phyloP scores from a whole-genome alignment of 169 alveolate genomes.

The Besnoitia besnoiti region DNA sequence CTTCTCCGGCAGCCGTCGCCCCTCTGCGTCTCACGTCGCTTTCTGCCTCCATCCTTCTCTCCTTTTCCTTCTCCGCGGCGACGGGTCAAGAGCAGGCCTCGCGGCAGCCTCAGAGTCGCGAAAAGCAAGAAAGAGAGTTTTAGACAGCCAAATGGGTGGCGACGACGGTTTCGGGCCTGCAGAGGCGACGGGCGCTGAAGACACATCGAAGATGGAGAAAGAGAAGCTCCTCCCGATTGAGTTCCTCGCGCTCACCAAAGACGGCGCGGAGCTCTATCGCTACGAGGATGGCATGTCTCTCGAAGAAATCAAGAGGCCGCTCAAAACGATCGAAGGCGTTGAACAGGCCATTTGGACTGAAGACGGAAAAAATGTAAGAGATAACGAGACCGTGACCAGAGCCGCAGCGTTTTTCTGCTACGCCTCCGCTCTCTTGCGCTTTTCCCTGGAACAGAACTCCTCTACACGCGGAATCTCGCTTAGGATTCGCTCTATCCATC shows the following conservation, averaged over 20 bases:
- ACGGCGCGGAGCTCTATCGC: slow-evolving; percentile 14
- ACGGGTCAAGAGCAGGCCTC: too few relatives aligned
- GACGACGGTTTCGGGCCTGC: background rate
- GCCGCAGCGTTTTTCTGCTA: background rate
- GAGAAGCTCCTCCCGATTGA: background rate
- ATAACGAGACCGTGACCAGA: background rate
- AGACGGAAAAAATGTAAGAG: background rate
- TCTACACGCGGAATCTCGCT: too few relatives aligned
- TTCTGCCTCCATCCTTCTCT: too few relatives aligned
- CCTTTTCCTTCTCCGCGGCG: background rate
- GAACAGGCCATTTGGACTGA: background rate
- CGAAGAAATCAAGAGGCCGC: background rate
- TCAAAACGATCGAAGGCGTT: background rate
- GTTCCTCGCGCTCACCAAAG: slow-evolving; percentile 4
- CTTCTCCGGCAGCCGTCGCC: too few relatives aligned
- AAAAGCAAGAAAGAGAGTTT: too few relatives aligned
- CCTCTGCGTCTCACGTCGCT: background rate
- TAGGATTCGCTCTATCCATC: too few relatives aligned
- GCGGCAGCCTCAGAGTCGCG: too few relatives aligned
- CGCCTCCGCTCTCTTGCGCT: background rate
- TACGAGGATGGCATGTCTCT: background rate
- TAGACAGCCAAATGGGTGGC: background rate
- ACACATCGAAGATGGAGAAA: background rate
- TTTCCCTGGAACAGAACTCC: too few relatives aligned
- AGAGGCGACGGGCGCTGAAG: background rate